Evolutionary conservation across 2,329 filamentous ascomycete genomes (phyloP), one percentile per base, ranked within the genome.

Genomic region (Penicillium psychrosexuale): DNA sequence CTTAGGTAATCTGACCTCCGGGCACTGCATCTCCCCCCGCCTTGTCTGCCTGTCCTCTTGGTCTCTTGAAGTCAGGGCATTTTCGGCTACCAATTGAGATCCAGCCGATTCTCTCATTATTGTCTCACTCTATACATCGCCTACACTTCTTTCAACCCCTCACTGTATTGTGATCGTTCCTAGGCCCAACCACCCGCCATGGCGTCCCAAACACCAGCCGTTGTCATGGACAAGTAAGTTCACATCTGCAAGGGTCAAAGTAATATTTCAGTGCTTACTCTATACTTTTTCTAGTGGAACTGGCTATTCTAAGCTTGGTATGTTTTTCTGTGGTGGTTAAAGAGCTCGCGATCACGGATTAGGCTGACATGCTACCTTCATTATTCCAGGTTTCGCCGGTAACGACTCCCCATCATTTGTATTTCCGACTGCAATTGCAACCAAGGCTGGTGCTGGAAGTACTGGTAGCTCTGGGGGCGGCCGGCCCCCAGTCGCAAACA

Each of bases 201-300:
- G 94, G 93, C 94, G 74, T 89, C 89, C 80, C 93, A 97, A 86
- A 97, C 94, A 75, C 94, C 94, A 70, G 94, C 94, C 90, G 94
- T 99, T 97, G 94, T 99, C 91, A 99, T 99, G 93, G 94, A 99
- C 94, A 99, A 99, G 94, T 97, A 88, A 79, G 91, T 84, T 64
- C 57, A 39, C 19, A 39, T 36, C 36, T 43, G 43, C 59, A 58
- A 39, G 28, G 17, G 19, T 31, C 13, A n/a, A 39, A 55, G 45
- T 48, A 17, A 31, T 64, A 59, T 58, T 58, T 64, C 54, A 38
- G 38, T 40, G 47, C 65, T 68, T 55, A 64, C 56, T 57, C 65
- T 59, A 34, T 57, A 13, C 17, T 44, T 64, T 53, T 67, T 66
- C 57, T 47, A 99, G 94, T 88, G 94, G 94, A 82, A 99, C 94